Evolutionary conservation across 2,329 filamentous ascomycete species (phyloP).

Genomic region (Botrytis sinoallii): DNA sequence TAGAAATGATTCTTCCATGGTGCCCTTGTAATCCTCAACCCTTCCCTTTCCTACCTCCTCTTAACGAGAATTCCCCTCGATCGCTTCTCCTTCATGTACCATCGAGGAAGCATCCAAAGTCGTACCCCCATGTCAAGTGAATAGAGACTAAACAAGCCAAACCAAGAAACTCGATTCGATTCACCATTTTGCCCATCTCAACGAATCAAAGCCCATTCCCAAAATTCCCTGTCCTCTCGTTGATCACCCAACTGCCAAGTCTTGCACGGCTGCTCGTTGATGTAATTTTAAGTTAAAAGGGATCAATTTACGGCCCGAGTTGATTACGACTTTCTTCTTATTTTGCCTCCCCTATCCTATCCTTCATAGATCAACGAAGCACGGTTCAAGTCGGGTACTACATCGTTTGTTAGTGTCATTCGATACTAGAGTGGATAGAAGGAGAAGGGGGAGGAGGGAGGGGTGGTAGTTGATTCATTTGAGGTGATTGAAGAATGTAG

Average conservation of each 20-base stretch:
- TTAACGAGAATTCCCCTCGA: background rate
- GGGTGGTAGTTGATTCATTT: background rate
- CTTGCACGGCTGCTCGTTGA: conserved; percentile 1
- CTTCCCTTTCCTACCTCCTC: too few relatives aligned
- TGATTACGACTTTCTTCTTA: background rate
- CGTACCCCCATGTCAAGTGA: background rate
- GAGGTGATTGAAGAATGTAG: background rate
- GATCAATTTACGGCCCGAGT: conserved; percentile 14
- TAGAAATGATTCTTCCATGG: background rate
- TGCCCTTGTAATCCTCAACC: background rate
- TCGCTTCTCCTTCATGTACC: conserved; percentile 2
- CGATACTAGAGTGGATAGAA: background rate
- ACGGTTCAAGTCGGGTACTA: conserved; percentile 8
- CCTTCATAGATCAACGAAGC: background rate
- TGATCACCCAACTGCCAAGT: conserved; percentile 8
- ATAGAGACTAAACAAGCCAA: background rate
- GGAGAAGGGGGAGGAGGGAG: background rate
- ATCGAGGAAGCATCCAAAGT: background rate
- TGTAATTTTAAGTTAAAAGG: background rate
- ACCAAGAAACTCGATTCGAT: conserved; percentile 5
- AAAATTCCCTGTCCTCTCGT: background rate
- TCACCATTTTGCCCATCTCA: background rate
- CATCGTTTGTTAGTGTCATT: background rate
- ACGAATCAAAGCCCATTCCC: background rate
- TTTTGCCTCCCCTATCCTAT: conserved; percentile 9